Base-by-base conservation (phyloP, 257 asterid species). In the Marsdenia floribunda region DNA sequence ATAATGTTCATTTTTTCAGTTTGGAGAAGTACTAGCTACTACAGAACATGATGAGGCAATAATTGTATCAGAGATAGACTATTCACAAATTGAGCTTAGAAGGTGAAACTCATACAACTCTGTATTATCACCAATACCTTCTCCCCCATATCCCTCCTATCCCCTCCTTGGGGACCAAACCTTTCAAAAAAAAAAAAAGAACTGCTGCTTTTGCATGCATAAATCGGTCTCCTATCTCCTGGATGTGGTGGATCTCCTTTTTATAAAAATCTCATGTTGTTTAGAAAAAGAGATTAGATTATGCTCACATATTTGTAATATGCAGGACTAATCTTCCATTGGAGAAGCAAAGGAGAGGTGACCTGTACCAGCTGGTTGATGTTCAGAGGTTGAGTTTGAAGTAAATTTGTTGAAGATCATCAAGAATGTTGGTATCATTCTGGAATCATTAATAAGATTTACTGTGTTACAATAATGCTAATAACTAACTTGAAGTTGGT, bases 281-380 rank as follows among this genome's bases (percentile, higher is more conserved):
- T 55, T 16, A 2, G 15, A 50, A 15, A 15, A n/a, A 44, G 49
- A 33, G 33, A 1, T 21, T 40, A 38, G 26, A 18, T 2, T 38
- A 8, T 73, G 40, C 60, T 71, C 14, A 71, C 40, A 0, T 26
- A 67, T 79, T 58, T 35, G 58, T 70, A 13, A 14, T 42, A 24
- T 75, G 5, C 90, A 93, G 97, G 83, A 84, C 91, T 52, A 90
- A 89, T 75, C 94, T 93, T 44, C 98, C 97, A 22, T 83, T 93
- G 54, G 96, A 89, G 87, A 90, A 88, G 84, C 98, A 93, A 83
- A 85, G 96, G 81, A 90, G 94, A 65, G 97, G 98, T 14, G 98
- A 93, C 73, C 96, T 93, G 65, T 93, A 93, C 87, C 97, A 85
- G 93, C 66, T 93, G 87, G 96, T 90, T 38, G 98, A 93, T 64